phyloP scores from a whole-genome alignment of 202 grass and related monocot genomes.

The Carex arenaria region DNA sequence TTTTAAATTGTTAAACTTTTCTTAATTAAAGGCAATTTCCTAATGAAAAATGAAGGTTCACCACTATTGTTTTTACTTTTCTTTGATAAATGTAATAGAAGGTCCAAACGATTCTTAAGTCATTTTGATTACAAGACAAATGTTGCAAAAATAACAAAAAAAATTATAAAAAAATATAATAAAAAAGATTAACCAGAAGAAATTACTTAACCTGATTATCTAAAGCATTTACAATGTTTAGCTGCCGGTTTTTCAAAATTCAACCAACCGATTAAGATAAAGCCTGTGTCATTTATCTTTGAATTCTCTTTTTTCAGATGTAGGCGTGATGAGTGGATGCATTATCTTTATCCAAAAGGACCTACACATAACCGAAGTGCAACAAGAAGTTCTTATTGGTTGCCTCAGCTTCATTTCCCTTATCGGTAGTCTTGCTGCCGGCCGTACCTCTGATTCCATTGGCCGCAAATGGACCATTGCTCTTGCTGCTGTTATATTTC shows the following conservation, averaged over 20 bases:
- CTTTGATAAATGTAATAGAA: not conserved
- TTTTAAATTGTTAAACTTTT: not conserved
- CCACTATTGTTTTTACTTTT: not conserved
- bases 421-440: constrained; percentile 71
- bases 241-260: not conserved
- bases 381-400: constrained; percentile 76
- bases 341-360: constrained; percentile 77
- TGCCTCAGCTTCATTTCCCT: constrained; percentile 83
- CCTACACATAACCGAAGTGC: constrained; percentile 66
- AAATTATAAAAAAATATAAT: not conserved
- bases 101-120: not conserved
- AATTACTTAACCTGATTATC: not conserved
- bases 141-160: not conserved
- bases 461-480: constrained; percentile 83
- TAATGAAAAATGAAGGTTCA: not conserved
- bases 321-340: constrained; percentile 82
- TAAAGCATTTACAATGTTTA: not conserved
- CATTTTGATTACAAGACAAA: not conserved
- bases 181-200: not conserved
- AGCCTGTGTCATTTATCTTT: not conserved
- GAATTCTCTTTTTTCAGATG: constrained; percentile 32
- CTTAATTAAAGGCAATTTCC: not conserved
- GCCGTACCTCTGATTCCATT: constrained; percentile 63
- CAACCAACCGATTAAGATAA: not conserved
- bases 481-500: constrained; percentile 68